phyloP scores from a whole-genome alignment of 2,329 filamentous ascomycete genomes.

The Fusarium illudens region DNA sequence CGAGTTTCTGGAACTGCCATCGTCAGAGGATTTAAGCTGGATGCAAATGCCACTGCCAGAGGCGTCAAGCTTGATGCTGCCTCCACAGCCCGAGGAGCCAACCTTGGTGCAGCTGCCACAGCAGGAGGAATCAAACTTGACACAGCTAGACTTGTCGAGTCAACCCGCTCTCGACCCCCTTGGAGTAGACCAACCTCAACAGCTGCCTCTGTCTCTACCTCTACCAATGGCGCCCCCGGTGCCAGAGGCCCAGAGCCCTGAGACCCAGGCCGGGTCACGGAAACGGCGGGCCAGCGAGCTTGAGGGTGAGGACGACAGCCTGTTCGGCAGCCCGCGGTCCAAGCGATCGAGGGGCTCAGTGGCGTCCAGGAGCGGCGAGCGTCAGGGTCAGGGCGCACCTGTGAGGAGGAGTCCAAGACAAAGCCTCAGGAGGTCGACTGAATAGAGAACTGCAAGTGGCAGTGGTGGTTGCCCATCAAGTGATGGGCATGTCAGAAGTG shows the following conservation, averaged over 20 bases:
- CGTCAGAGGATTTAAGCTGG: neutral
- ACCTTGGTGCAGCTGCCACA: too few relatives aligned
- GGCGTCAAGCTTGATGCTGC: neutral
- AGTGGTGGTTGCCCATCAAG: neutral
- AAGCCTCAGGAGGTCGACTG: constrained; percentile 2
- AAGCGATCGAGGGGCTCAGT: neutral
- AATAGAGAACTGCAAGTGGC: constrained; percentile 5
- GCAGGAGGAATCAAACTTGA: neutral
- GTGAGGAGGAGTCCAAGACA: constrained; percentile 17
- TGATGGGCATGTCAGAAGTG: neutral
- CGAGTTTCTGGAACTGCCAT: neutral
- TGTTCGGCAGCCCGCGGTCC: constrained; percentile 1
- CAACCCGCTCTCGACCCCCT: neutral
- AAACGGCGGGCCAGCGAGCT: constrained; percentile 2
- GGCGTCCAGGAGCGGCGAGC: neutral
- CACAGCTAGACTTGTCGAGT: neutral
- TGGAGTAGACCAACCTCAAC: neutral
- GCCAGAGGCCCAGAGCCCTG: neutral
- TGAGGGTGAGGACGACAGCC: neutral
- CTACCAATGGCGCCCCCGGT: neutral
- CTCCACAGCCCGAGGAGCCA: neutral
- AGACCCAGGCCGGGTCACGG: neutral
- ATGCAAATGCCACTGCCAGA: neutral
- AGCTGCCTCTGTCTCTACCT: too few relatives aligned
- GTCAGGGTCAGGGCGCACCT: constrained; percentile 4